Evolutionary conservation across 2,329 filamentous ascomycete species (phyloP).

Genomic region (Penicillium corylophilum): DNA sequence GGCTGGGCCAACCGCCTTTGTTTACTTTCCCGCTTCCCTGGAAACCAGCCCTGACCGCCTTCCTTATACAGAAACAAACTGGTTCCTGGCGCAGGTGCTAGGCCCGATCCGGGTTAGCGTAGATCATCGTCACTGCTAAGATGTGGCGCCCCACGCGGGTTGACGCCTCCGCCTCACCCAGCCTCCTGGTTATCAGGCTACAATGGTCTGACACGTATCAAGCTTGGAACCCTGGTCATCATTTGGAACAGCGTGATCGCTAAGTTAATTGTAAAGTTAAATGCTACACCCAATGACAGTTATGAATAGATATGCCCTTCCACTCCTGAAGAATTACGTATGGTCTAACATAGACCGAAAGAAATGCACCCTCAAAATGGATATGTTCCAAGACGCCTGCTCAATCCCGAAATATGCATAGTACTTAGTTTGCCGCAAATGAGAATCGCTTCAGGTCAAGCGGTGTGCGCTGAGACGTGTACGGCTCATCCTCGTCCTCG

Average conservation of each 20-base stretch:
- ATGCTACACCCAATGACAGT: background rate
- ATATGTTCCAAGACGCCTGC: conserved; percentile 13
- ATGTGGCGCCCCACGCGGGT: background rate
- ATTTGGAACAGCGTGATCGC: background rate
- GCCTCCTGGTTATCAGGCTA: conserved; percentile 14
- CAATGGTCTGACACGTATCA: background rate
- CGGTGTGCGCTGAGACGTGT: conserved; percentile 13
- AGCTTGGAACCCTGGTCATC: background rate
- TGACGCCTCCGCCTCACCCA: conserved; percentile 19
- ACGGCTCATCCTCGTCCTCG: conserved; percentile 25
- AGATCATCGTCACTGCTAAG: conserved; percentile 6
- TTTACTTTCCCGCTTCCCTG: conserved; percentile 40
- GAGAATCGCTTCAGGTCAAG: conserved; percentile 41
- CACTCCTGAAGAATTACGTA: background rate
- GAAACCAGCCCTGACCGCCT: conserved; percentile 37
- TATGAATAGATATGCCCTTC: conserved; percentile 2
- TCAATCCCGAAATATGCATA: conserved; percentile 15
- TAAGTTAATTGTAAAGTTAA: background rate
- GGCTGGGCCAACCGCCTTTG: conserved; percentile 45
- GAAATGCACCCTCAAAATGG: conserved; percentile 11
- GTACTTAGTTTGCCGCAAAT: conserved; percentile 28
- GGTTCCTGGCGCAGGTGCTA: conserved; percentile 5
- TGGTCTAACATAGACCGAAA: background rate
- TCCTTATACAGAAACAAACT: conserved; percentile 15
- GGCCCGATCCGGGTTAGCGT: conserved; percentile 8